Conservation (phyloP, 2,329 filamentous ascomycete species). For the Xylaria sp. region DNA sequence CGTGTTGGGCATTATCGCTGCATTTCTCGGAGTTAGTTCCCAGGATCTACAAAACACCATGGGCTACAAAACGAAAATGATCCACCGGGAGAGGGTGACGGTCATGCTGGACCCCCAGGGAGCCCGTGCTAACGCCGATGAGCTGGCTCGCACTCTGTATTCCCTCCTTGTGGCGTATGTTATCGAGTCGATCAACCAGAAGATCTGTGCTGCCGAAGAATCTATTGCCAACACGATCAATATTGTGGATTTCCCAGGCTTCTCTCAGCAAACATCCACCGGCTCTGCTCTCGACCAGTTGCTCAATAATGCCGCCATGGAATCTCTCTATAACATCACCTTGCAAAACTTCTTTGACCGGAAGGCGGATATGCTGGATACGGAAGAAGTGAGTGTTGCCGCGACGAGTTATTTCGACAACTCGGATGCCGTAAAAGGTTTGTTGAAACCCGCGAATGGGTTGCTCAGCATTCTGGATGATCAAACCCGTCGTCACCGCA, state of each 20-base stretch:
- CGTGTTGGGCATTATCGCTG: slow-evolving; percentile 83
- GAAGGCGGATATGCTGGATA: slow-evolving; percentile 92
- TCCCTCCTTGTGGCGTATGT: slow-evolving; percentile 93
- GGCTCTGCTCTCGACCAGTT: slow-evolving; percentile 90
- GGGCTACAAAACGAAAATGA: slow-evolving; percentile 96
- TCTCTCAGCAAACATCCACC: slow-evolving; percentile 84
- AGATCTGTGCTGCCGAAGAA: slow-evolving; percentile 86
- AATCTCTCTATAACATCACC: slow-evolving; percentile 91
- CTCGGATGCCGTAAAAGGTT: slow-evolving; percentile 88
- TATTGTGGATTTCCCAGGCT: slow-evolving; percentile 95
- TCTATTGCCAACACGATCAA: slow-evolving; percentile 92
- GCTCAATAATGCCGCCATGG: slow-evolving; percentile 91
- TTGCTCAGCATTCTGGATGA: slow-evolving; percentile 95
- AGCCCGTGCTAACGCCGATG: slow-evolving; percentile 90
- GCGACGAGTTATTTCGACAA: slow-evolving; percentile 99
- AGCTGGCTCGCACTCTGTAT: slow-evolving; percentile 92
- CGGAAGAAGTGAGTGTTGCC: slow-evolving; percentile 88
- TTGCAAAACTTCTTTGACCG: slow-evolving; percentile 96
- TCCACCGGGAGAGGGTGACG: slow-evolving; percentile 96
- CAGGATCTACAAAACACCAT: slow-evolving; percentile 86
- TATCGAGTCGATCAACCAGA: slow-evolving; percentile 91
- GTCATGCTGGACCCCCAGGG: slow-evolving; percentile 96
- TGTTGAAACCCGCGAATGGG: slow-evolving; percentile 92
- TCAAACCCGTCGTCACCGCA: slow-evolving; percentile 88
- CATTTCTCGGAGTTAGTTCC: slow-evolving; percentile 89